phyloP scores from a whole-genome alignment of 1,284 basidiomycete species.

The Cutaneotrichosporon daszewskae region DNA sequence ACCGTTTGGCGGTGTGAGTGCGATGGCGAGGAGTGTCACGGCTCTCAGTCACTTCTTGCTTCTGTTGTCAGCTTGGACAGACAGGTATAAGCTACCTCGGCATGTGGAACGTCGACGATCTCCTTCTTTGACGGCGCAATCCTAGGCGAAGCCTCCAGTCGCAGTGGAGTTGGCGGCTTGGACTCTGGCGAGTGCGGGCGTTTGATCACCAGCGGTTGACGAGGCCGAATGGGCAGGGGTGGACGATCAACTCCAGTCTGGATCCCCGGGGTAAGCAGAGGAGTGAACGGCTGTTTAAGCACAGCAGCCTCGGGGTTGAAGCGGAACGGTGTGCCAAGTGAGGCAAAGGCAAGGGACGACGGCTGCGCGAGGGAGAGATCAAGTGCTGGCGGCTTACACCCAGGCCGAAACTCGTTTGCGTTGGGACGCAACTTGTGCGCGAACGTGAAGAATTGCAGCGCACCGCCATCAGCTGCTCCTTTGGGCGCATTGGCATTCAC shows the following conservation, averaged over 20 bases:
- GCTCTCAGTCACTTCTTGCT: not conserved
- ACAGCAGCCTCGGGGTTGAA: not conserved
- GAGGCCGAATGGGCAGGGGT: too few species aligned
- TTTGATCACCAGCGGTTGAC: too few species aligned
- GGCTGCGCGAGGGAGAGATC: conserved; percentile 1
- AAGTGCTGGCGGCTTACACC: not conserved
- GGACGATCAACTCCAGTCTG: too few species aligned
- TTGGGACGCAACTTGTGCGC: conserved; percentile 10
- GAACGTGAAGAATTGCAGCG: conserved; percentile 15
- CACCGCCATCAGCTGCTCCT: too few species aligned
- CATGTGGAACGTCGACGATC: too few species aligned
- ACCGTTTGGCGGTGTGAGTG: conserved; percentile 12
- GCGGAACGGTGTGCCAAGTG: conserved; percentile 1
- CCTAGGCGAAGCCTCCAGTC: too few species aligned
- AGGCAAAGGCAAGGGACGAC: conserved; percentile 1
- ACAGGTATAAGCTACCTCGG: not conserved
- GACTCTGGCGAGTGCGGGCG: too few species aligned
- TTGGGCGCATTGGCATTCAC: too few species aligned
- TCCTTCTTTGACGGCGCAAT: too few species aligned
- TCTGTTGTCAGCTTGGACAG: not conserved
- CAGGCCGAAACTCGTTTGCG: conserved; percentile 5
- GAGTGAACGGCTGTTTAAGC: too few species aligned
- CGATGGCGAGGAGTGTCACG: conserved; percentile 5
- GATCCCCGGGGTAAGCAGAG: too few species aligned
- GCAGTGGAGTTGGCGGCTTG: not conserved